Evolutionary conservation across 83 land plant genomes (phyloP).

Genomic region (Thuja plicata): DNA sequence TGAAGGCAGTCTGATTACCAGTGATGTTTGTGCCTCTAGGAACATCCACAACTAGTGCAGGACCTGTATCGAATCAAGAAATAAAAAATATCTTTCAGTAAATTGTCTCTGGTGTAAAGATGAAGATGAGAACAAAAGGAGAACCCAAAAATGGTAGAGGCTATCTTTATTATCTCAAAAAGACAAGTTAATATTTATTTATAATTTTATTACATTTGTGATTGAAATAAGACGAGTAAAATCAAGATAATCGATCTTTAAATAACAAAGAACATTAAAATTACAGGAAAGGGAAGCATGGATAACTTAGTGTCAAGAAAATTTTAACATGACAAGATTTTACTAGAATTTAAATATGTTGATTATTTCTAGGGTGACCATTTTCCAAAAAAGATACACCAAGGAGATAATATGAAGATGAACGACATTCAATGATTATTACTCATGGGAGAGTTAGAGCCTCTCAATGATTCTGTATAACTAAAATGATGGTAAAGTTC

Average conservation of each 20-base stretch:
- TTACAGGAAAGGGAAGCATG: neutral
- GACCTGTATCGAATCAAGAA: conserved; percentile 23
- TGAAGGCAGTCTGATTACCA: neutral
- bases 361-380: neutral
- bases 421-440: no score
- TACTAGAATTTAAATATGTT: neutral
- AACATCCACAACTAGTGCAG: neutral
- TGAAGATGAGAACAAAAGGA: no score
- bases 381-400: neutral
- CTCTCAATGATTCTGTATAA: neutral
- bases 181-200: no score
- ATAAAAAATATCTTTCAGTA: neutral
- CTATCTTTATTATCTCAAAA: no score
- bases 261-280: neutral
- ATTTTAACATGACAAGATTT: neutral
- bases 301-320: neutral
- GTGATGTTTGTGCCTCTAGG: conserved; percentile 8
- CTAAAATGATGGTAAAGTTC: neutral
- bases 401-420: no score
- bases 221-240: neutral
- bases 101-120: neutral
- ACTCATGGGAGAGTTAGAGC: no score
- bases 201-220: neutral
- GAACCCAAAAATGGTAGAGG: no score
- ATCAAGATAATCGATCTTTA: neutral